Conservation (phyloP, 345 rosid genomes). For the Eucalyptus shirleyi region DNA sequence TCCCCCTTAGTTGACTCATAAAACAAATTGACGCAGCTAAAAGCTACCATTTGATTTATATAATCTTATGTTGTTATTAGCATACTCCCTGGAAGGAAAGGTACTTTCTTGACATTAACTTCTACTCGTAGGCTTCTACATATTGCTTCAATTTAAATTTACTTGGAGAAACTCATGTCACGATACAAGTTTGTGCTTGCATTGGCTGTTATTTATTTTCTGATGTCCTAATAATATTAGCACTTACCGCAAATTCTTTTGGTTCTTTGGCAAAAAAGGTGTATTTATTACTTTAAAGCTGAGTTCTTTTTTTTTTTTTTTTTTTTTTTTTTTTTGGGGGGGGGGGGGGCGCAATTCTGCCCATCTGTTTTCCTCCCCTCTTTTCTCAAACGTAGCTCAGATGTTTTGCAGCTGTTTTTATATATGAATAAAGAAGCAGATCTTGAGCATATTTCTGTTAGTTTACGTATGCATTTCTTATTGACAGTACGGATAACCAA, state of each 20-base stretch:
- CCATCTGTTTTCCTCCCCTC: not conserved
- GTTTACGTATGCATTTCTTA: not conserved
- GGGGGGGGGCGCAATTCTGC: not conserved
- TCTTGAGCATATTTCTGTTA: not conserved
- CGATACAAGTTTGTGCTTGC: not conserved
- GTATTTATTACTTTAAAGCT: not conserved
- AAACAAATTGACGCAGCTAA: not conserved
- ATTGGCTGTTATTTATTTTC: not conserved
- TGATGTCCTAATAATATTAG: not conserved
- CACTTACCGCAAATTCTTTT: not conserved
- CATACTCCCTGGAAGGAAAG: not conserved
- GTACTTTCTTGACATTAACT: not conserved
- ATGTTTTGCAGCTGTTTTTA: not conserved
- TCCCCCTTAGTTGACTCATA: not conserved
- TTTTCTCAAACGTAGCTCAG: not conserved
- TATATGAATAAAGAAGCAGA: not conserved
- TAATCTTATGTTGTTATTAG: not conserved
- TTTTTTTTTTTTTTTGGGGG: no score
- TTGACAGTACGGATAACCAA: conserved; percentile 85
- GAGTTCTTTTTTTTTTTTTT: not conserved
- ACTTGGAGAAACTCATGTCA: not conserved
- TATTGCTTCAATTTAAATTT: not conserved
- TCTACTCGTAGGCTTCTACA: not conserved
- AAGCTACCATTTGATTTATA: not conserved
- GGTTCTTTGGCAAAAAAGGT: not conserved